A percentile compares a stretch with the other conserved stretches of the same genome.
Conservation (phyloP, 1,284 basidiomycete species). For the Xerocomus subilludens region DNA sequence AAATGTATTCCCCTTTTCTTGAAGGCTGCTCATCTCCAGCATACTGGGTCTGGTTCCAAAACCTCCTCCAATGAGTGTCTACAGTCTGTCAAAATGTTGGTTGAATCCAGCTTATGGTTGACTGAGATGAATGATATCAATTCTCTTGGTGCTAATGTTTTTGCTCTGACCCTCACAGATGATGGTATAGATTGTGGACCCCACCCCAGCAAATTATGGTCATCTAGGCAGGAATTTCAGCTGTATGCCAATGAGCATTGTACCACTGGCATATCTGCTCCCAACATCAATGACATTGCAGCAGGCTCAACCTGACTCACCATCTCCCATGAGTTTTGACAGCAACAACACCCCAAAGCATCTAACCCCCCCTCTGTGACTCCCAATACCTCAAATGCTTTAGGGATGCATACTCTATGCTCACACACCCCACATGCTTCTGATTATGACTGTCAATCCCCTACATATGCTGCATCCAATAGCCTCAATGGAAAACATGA, state of each 20-base stretch:
- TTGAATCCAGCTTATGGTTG: neutral
- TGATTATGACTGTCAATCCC: neutral
- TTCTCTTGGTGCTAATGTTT: neutral
- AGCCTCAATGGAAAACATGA: neutral
- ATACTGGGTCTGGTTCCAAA: neutral
- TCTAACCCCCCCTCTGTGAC: neutral
- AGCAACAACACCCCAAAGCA: neutral
- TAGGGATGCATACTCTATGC: neutral
- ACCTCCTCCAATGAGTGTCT: neutral
- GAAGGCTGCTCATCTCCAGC: constrained; percentile 1
- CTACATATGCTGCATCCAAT: neutral
- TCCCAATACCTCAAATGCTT: neutral
- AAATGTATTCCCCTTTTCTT: neutral
- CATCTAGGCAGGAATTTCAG: neutral
- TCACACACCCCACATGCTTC: neutral
- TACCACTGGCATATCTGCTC: neutral
- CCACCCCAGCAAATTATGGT: neutral
- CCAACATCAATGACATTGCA: neutral
- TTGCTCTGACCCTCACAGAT: neutral
- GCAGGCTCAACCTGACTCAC: neutral
- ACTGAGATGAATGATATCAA: neutral
- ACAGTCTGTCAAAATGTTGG: neutral
- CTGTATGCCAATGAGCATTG: neutral
- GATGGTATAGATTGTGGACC: neutral
- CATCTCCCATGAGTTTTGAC: neutral